Base-by-base conservation (phyloP, 768 basidiomycete genomes). In the Crassisporium funariophilum region DNA sequence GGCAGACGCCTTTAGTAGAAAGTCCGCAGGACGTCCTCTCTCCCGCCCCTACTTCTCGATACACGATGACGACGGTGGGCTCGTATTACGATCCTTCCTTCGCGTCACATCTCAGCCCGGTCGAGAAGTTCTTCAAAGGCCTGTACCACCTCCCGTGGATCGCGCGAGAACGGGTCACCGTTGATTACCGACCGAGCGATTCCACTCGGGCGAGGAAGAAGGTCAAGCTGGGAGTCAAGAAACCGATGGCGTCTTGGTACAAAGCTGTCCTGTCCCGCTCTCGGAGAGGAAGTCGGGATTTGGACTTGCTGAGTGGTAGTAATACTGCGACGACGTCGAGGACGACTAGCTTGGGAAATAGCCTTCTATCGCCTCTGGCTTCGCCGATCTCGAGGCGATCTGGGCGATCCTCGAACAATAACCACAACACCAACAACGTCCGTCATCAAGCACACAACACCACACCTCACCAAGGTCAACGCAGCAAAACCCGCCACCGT, bases 131-230 rank as follows among this genome's bases (percentile, higher is more conserved):
- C 47, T 59, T 76, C 24, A 54, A 65, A 4, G 63, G 57, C 1
- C 13, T 79, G 0, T 71, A 75, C 41, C 53, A 61, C 20, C 67
- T 79, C 20, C 77, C 78, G 4, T 79, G 78, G 78, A 54, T 76
- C 12, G 64, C 74, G 5, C 58, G 59, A 0, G 60, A 66, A 9
- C 68, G 76, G 27, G 70, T 79, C 33, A 75, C 75, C 1, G 61
- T 69, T 20, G 70, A 72, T 50, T 77, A 79, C 48, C 55, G 72
- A 17, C 76, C 77, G 2, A 68, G 54, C 7, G 63, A 65, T 13
- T 61, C 61, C 12, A 47, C 56, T 51, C 44, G 61, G 3, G 62
- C 60, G 13, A 56, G 55, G 35, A 49, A 47, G 4, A 61, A 63
- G 27, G 49, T 56, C 20, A 58, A 58, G 47, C 49, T 46, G n/a